These are phyloP conservation scores for Aspergillus sp. DNA, from an alignment of 2,329 filamentous ascomycete genomes.

Conservation along the genomic window DNA sequence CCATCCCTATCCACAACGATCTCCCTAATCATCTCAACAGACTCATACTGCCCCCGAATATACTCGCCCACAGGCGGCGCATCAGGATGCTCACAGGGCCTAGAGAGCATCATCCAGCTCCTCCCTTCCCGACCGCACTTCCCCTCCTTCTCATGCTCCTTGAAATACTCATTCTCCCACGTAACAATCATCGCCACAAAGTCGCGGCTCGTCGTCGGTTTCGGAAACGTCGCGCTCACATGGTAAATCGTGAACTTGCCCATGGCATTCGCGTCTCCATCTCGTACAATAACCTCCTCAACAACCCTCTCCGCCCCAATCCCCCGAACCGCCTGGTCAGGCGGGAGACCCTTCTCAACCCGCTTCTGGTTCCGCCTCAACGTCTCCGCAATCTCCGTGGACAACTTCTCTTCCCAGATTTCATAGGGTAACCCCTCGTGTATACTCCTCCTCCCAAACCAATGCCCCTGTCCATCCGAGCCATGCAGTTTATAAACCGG, in stretches of 20 bases:
- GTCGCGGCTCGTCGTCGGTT: conserved; percentile 82
- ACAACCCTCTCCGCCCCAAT: conserved; percentile 78
- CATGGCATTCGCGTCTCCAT: conserved; percentile 24
- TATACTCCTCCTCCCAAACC: conserved; percentile 84
- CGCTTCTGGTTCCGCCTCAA: conserved; percentile 69
- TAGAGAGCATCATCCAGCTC: conserved; percentile 84
- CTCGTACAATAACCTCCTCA: conserved; percentile 61
- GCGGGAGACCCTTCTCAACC: conserved; percentile 64
- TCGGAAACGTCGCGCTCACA: conserved; percentile 84
- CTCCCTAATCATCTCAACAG: conserved; percentile 86
- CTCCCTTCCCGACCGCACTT: conserved; percentile 45
- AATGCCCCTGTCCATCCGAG: conserved; percentile 79
- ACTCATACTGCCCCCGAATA: conserved; percentile 85
- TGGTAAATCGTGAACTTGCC: conserved; percentile 65
- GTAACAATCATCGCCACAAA: conserved; percentile 79
- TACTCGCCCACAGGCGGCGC: conserved; percentile 69
- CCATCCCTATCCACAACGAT: conserved; percentile 51
- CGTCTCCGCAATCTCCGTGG: conserved; percentile 76
- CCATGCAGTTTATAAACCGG: conserved; percentile 75
- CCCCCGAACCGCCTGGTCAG: conserved; percentile 75
- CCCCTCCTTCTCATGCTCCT: conserved; percentile 12
- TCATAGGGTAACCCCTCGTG: conserved; percentile 76
- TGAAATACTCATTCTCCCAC: conserved; percentile 48
- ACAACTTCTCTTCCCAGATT: conserved; percentile 73
- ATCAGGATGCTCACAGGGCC: conserved; percentile 75